Evolutionary conservation across 2,329 filamentous ascomycete species (phyloP).

Genomic region (Diaporthe aspalathi): DNA sequence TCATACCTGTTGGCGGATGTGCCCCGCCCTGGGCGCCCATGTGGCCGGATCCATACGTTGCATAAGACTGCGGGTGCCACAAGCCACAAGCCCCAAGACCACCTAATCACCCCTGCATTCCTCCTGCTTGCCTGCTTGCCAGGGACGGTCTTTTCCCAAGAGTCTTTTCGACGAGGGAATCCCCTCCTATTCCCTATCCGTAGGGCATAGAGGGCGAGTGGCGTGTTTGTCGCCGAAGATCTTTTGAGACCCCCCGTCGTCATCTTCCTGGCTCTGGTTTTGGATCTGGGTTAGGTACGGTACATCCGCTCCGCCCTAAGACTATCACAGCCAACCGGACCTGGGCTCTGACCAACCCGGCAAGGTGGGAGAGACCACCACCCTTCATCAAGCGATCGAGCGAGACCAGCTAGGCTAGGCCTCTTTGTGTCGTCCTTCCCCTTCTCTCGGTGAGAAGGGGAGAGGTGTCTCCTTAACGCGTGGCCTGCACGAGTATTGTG

Average conservation of each 20-base stretch:
- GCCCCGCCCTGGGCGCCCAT: slow-evolving; percentile 33
- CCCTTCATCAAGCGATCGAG: background rate
- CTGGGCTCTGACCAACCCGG: background rate
- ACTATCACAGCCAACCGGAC: slow-evolving; percentile 26
- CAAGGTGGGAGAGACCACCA: background rate
- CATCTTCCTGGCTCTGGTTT: slow-evolving; percentile 3
- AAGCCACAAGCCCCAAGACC: slow-evolving; percentile 12
- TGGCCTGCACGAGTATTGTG: background rate
- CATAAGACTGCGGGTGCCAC: slow-evolving; percentile 17
- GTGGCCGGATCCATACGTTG: slow-evolving; percentile 27
- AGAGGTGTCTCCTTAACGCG: slow-evolving; percentile 8
- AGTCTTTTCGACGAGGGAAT: slow-evolving; percentile 26
- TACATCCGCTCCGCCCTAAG: slow-evolving; percentile 30
- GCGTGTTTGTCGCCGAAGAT: slow-evolving; percentile 25
- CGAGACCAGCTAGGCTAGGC: slow-evolving; percentile 1
- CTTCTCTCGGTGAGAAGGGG: slow-evolving; percentile 22
- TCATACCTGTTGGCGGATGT: slow-evolving; percentile 49
- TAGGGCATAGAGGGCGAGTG: background rate
- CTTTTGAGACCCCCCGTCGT: slow-evolving; percentile 24
- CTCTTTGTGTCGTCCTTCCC: background rate
- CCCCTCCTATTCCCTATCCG: background rate
- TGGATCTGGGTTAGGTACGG: slow-evolving; percentile 5
- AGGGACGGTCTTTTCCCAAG: slow-evolving; percentile 17
- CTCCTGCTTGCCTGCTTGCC: slow-evolving; percentile 11
- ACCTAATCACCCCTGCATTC: slow-evolving; percentile 38